These are phyloP conservation scores for Sanghuangporus weigelae DNA, from an alignment of 1,284 basidiomycete genomes.

Conservation along the genomic window DNA sequence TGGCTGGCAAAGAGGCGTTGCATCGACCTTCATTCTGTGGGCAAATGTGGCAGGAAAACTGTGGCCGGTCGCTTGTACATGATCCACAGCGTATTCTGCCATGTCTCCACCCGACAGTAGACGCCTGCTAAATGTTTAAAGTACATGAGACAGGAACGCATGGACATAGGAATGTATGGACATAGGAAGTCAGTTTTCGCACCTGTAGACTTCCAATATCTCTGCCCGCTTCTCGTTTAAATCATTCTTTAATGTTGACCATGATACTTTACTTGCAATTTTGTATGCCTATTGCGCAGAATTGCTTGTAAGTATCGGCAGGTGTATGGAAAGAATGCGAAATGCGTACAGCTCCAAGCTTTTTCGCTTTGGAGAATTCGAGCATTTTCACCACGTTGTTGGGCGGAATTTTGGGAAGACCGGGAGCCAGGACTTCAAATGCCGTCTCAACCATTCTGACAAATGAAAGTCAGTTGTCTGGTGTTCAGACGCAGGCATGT, in stretches of 20 bases:
- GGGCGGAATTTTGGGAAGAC: neutral
- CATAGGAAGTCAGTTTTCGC: neutral
- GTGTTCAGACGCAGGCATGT: too few species aligned
- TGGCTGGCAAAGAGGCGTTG: too few species aligned
- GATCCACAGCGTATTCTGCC: too few species aligned
- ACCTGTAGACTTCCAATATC: neutral
- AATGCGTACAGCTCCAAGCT: neutral
- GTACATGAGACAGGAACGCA: too few species aligned
- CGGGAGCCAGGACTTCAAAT: neutral
- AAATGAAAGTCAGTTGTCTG: too few species aligned
- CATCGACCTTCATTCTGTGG: too few species aligned
- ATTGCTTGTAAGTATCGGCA: neutral
- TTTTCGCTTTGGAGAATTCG: neutral
- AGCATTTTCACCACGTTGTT: neutral
- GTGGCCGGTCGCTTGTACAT: too few species aligned
- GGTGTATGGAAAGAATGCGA: neutral
- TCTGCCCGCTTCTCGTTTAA: neutral
- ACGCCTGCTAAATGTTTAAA: too few species aligned
- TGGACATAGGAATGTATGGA: too few species aligned
- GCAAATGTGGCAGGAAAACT: too few species aligned
- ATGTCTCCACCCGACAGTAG: too few species aligned
- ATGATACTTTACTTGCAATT: neutral
- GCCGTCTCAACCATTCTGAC: neutral
- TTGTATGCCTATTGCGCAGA: neutral
- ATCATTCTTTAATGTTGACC: neutral